Evolutionary conservation across 1,139 yeast species (phyloP), one percentile per base, ranked within the genome.

Genomic region (Pichia sp.): DNA sequence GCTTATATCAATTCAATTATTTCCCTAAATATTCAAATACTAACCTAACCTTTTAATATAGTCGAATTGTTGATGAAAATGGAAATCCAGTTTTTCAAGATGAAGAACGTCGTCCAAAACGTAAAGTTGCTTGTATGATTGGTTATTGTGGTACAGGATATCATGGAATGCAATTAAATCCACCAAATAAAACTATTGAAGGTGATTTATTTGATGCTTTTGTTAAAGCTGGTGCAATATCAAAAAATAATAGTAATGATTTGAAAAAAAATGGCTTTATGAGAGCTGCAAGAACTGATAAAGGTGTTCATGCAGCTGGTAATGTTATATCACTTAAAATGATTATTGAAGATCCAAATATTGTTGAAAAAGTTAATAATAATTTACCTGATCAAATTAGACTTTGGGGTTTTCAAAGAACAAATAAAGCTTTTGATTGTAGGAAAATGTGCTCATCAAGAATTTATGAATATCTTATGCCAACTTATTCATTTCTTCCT

Each of bases 231-330:
- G 97, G 96, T 15, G 97, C 96, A 7, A 76, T 91, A 45, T 85
- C 96, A 0, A 76, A 78, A 44, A 95, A 86, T 56, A 91, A 91
- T 62, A 78, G 96, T 4, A 81, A 79, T 48, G 98, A 91, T 60
- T 77, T 93, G 52, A 88, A 86, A 60, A 91, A 91, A 59, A 80
- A 81, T 42, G 89, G 93, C 0, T 85, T 93, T 56, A 83, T 86
- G 85, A 76, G 99, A 55, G 95, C 97, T 35, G 98, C 98, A 4
- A 74, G 98, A 63, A 91, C 99, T 5, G 99, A 91, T 61, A 93
- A 91, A 63, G 99, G 98, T 48, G 99, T 91, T 14, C 99, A 91
- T 63, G 98, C 99, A 21, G 97, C 97, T 5, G 97, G 98, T 22
- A 91, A 91, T 59, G 88, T 91, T 24, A 78, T 93, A 33, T 84